Evolutionary conservation across 129 eudicot species (phyloP), one percentile per base, ranked within the genome.

Genomic region (Arctium lappa): DNA sequence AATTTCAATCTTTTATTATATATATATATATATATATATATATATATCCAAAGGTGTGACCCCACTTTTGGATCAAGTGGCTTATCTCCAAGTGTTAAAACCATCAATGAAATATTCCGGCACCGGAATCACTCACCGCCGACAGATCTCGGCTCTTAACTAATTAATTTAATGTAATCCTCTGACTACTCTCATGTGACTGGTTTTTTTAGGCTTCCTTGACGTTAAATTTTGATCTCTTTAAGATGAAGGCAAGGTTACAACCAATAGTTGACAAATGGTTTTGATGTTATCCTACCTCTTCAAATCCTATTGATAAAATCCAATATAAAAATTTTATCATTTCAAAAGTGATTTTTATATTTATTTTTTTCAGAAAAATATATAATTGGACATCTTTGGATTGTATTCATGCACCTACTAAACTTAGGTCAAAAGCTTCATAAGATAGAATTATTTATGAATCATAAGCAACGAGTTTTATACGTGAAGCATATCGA

Each of bases 161-260:
- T 66, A 42, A 39, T 9, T 42, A 74, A 48, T 32, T 53, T 73
- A 72, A 84, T 69, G 80, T 82, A 77, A 77, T 80, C 83, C 44
- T 90, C 92, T 90, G 89, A 90, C 91, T 72, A 76, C 1, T 40
- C 72, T 88, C 90, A 90, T 87, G 91, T 90, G 92, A 72, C 91
- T 90, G 91, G 89, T 83, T 85, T 72, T 33, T 29, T 48, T 53
- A 71, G 84, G 71, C 66, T 50, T 88, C 69, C 70, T 79, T 73
- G 18, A 44, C 9, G 53, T 44, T 13, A 29, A 60, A 75, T 18
- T 33, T 84, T 53, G 62, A 81, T 44, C 80, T 84, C 73, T 53
- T 53, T 15, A 16, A n/a, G 6, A 15, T n/a, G 15, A 81, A 84
- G 86, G 71, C 79, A 81, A 86, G 82, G 87, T 74, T 78, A 73